Percentiles rank a stretch among this genome's conserved stretches.
Conservation (phyloP, 139 green algal species). For the Coccomyxa sp. region DNA sequence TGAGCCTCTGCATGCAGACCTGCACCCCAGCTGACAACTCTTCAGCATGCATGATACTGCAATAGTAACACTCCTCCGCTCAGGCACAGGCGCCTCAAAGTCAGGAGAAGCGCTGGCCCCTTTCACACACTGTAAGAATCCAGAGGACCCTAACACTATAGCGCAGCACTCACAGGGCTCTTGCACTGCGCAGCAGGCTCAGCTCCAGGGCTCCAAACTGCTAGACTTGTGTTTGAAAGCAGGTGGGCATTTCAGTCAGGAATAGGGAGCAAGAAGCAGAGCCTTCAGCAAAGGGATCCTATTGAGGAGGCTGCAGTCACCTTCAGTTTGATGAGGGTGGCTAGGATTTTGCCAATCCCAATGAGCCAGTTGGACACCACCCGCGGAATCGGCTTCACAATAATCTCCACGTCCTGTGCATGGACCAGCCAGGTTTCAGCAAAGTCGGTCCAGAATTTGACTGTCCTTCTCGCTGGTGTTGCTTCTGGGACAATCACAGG, state of each 20-base stretch:
- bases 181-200: too few species aligned
- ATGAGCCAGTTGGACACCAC: not conserved
- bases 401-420: slow-evolving; percentile 3
- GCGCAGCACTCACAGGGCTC: not conserved
- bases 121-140: not conserved
- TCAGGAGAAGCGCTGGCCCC: not conserved
- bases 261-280: too few species aligned
- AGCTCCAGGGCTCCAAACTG: too few species aligned
- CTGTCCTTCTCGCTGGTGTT: too few species aligned
- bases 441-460: not conserved
- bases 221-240: too few species aligned
- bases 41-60: too few species aligned
- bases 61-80: not conserved
- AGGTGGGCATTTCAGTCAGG: too few species aligned
- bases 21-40: not conserved
- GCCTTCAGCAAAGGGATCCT: too few species aligned
- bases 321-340: slow-evolving; percentile 18
- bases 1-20: slow-evolving; percentile 16
- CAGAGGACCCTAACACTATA: not conserved
- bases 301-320: too few species aligned
- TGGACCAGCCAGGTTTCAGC: not conserved
- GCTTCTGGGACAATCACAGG: too few species aligned
- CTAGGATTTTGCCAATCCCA: not conserved
- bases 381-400: slow-evolving; percentile 15
- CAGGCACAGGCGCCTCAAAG: not conserved